Conservation (phyloP, 495 filamentous ascomycete species). For the Clavariopsis aquatica region DNA sequence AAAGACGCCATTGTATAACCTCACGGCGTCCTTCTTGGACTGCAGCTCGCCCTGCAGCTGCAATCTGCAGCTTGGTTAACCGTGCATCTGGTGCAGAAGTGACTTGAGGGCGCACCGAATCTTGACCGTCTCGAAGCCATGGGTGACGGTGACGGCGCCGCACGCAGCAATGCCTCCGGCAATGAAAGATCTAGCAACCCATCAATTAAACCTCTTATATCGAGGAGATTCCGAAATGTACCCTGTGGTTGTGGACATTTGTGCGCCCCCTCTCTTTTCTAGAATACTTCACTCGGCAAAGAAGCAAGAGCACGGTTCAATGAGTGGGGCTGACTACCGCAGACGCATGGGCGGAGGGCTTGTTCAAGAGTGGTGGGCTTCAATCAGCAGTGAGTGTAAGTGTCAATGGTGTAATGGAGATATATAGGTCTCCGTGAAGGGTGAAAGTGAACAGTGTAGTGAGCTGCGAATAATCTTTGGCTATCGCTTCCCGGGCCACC, state of each 20-base stretch:
- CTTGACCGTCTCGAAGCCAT: slow-evolving; percentile 98
- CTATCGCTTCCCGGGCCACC: too few species aligned
- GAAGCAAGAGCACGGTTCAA: too few species aligned
- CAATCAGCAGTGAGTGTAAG: too few species aligned
- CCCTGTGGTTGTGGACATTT: slow-evolving; percentile 16
- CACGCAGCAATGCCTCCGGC: slow-evolving; percentile 95
- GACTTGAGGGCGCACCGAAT: slow-evolving; percentile 66
- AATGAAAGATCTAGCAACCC: slow-evolving; percentile 65
- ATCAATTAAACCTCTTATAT: neutral
- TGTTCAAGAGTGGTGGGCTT: too few species aligned
- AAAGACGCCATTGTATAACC: slow-evolving; percentile 87
- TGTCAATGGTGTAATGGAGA: too few species aligned
- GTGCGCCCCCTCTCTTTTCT: neutral
- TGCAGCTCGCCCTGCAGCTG: slow-evolving; percentile 97
- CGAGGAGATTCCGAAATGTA: neutral
- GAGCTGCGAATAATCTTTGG: too few species aligned
- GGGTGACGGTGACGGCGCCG: slow-evolving; percentile 95
- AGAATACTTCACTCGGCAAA: too few species aligned
- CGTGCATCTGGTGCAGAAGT: slow-evolving; percentile 1
- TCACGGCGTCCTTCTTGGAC: slow-evolving; percentile 74
- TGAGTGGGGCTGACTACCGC: too few species aligned
- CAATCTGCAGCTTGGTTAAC: slow-evolving; percentile 56
- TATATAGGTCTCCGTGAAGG: too few species aligned
- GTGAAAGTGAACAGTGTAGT: too few species aligned
- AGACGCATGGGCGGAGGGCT: too few species aligned